These are phyloP conservation scores for Exophiala calicioides DNA, from an alignment of 2,329 filamentous ascomycete species.

Conservation along the genomic window DNA sequence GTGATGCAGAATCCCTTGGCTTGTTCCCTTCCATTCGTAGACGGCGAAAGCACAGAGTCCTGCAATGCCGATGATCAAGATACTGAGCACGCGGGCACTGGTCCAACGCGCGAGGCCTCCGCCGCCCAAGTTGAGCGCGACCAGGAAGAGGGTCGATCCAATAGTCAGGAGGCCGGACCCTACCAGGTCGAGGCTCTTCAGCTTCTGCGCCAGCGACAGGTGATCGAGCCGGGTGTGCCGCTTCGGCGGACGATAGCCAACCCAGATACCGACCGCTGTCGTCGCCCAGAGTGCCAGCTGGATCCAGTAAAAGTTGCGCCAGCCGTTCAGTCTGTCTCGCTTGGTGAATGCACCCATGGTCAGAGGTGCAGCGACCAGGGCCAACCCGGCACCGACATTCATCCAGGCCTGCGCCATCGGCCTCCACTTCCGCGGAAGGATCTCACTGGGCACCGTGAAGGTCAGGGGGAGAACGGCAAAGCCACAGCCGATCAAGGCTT, in stretches of 20 bases:
- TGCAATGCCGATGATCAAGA: conserved; percentile 19
- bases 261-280: conserved; percentile 23
- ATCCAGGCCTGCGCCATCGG: conserved; percentile 26
- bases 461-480: conserved; percentile 26
- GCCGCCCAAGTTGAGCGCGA: conserved; percentile 25
- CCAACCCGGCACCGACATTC: conserved; percentile 23
- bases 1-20: conserved; percentile 25
- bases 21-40: conserved; percentile 29
- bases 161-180: conserved; percentile 19
- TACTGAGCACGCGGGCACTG: conserved; percentile 18
- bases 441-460: conserved; percentile 28
- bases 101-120: conserved; percentile 25
- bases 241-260: conserved; percentile 26
- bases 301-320: conserved; percentile 30
- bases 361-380: conserved; percentile 21
- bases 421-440: conserved; percentile 27
- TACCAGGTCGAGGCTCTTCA: conserved; percentile 22
- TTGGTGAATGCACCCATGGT: conserved; percentile 24
- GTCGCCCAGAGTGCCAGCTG: conserved; percentile 26
- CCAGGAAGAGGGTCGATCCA: conserved; percentile 24
- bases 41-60: conserved; percentile 23
- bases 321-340: conserved; percentile 15
- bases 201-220: conserved; percentile 25
- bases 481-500: conserved; percentile 25
- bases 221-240: conserved; percentile 26